Conservation (phyloP, 257 asterid genomes). For the Oldenlandia corymbosa region DNA sequence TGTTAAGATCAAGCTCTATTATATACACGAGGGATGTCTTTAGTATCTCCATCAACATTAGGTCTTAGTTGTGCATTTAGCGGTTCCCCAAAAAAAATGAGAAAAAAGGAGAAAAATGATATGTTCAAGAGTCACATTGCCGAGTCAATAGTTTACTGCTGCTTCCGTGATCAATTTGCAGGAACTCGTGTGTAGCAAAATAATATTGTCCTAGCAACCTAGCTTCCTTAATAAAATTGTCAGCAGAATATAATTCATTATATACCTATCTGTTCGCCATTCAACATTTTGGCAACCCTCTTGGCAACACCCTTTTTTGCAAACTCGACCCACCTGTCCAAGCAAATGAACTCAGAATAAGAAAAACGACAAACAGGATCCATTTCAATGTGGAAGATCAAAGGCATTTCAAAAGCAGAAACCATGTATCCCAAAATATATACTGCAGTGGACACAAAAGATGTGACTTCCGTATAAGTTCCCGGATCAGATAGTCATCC, state of each 20-base stretch:
- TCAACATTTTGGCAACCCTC: constrained; percentile 70
- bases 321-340: constrained; percentile 90
- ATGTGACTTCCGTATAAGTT: background rate
- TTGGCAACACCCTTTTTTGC: constrained; percentile 74
- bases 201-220: too few species aligned
- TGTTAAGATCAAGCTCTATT: background rate
- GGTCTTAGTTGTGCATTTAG: too few species aligned
- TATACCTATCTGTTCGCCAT: constrained; percentile 77
- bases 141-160: background rate
- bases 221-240: background rate
- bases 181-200: background rate
- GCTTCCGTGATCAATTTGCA: background rate
- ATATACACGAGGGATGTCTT: background rate
- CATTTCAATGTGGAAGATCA: background rate
- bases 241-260: background rate
- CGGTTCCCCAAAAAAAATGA: too few species aligned
- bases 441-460: background rate
- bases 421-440: background rate
- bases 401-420: background rate
- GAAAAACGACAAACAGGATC: background rate
- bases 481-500: constrained; percentile 3
- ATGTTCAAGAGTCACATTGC: background rate
- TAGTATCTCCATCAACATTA: too few species aligned
- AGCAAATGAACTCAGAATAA: background rate
- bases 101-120: background rate